Evolutionary conservation across 2,329 filamentous ascomycete genomes (phyloP).

Genomic region (Sporothrix inflata): DNA sequence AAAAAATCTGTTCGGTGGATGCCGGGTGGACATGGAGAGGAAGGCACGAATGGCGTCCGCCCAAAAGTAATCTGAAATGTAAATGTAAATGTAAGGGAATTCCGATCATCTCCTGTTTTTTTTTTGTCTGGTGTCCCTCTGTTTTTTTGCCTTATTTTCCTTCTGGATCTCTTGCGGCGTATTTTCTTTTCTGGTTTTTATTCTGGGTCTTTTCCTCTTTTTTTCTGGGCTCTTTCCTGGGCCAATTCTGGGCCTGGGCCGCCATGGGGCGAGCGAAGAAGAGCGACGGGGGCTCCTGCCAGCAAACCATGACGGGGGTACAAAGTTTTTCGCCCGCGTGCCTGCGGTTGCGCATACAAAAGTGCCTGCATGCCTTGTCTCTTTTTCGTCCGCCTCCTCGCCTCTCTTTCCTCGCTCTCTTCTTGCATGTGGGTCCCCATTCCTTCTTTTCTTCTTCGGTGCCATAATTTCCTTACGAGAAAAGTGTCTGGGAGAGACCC

Average conservation of each 20-base stretch:
- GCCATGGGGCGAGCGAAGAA: slow-evolving; percentile 5
- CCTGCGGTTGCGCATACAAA: slow-evolving; percentile 2
- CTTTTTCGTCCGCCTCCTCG: slow-evolving; percentile 18
- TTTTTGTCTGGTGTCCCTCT: neutral
- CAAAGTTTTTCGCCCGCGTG: slow-evolving; percentile 25
- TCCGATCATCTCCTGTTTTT: slow-evolving; percentile 27
- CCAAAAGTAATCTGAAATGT: slow-evolving; percentile 15
- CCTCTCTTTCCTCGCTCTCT: slow-evolving; percentile 4
- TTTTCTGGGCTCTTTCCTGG: slow-evolving; percentile 22
- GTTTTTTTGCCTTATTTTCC: neutral
- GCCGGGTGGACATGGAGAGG: slow-evolving; percentile 7
- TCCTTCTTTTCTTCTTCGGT: slow-evolving; percentile 19
- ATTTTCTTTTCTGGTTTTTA: slow-evolving; percentile 18
- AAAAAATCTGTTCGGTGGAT: slow-evolving; percentile 4
- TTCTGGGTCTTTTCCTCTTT: slow-evolving; percentile 6
- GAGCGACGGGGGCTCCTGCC: neutral
- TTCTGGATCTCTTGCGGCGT: neutral
- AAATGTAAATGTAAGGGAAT: neutral
- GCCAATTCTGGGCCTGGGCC: neutral
- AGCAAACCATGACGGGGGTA: slow-evolving; percentile 24
- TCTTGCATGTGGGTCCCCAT: slow-evolving; percentile 26
- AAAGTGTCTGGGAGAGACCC: slow-evolving; percentile 25
- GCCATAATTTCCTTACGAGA: slow-evolving; percentile 24
- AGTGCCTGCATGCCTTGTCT: slow-evolving; percentile 14
- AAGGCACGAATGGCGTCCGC: slow-evolving; percentile 26